A percentile compares a stretch with the other conserved stretches of the same genome.
Conservation (phyloP, 129 eudicot genomes). For the Helichrysum umbraculigerum region DNA sequence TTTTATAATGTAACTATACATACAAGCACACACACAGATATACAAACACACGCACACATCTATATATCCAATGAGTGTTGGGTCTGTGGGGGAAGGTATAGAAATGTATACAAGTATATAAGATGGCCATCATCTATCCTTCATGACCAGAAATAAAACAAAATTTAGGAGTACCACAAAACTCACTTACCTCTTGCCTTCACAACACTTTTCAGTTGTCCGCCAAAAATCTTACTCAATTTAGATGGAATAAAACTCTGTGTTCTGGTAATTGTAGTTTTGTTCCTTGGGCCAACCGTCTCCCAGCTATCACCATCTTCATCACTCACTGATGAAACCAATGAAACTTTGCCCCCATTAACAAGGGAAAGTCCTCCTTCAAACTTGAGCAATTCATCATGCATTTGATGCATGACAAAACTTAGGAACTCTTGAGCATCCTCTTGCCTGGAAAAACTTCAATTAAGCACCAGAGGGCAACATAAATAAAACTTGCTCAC, state of each 20-base stretch:
- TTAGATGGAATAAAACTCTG: conserved; percentile 71
- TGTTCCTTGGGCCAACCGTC: conserved; percentile 73
- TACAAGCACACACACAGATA: neutral
- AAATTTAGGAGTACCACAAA: conserved; percentile 3
- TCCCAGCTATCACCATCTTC: conserved; percentile 73
- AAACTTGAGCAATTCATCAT: conserved; percentile 74
- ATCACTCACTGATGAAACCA: conserved; percentile 59
- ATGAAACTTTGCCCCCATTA: conserved; percentile 43
- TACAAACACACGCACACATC: neutral
- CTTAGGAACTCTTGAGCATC: conserved; percentile 90
- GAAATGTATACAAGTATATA: neutral
- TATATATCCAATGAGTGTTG: neutral
- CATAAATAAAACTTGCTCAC: conserved; percentile 14
- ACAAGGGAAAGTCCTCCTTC: conserved; percentile 47
- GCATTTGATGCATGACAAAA: conserved; percentile 84
- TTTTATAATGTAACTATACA: neutral
- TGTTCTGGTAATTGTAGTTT: conserved; percentile 67
- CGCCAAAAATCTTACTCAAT: conserved; percentile 69
- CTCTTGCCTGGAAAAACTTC: conserved; percentile 62
- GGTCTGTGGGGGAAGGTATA: neutral
- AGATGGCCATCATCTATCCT: neutral
- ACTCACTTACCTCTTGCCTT: conserved; percentile 61
- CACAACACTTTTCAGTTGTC: conserved; percentile 76
- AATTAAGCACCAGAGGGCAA: conserved; percentile 8
- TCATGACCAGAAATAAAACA: conserved; percentile 2